Conservation (phyloP, 495 filamentous ascomycete species). For the Podospora didyma region DNA sequence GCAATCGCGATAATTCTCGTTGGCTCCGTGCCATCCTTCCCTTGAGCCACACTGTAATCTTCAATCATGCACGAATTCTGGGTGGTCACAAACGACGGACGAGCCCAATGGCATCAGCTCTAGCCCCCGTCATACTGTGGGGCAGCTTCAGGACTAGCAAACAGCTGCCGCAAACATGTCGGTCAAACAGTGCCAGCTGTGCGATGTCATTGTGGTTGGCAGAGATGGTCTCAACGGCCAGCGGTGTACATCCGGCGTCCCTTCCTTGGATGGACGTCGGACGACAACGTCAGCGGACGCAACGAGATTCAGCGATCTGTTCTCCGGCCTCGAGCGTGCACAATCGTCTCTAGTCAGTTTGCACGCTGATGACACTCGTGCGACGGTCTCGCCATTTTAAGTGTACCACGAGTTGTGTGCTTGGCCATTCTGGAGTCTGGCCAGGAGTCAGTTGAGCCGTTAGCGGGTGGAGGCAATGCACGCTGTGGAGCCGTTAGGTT, state of each 20-base stretch:
- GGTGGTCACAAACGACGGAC: constrained; percentile 5
- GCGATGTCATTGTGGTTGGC: not conserved
- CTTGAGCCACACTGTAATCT: constrained; percentile 10
- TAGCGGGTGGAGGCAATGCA: constrained; percentile 24
- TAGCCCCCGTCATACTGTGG: not conserved
- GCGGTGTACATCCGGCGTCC: not conserved
- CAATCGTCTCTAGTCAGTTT: constrained; percentile 25
- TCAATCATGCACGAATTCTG: constrained; percentile 5
- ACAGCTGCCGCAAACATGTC: too few relatives aligned
- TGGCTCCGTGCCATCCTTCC: constrained; percentile 6
- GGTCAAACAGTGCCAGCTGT: too few relatives aligned
- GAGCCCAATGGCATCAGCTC: too few relatives aligned
- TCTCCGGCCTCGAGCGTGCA: constrained; percentile 4
- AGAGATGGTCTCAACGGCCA: constrained; percentile 22
- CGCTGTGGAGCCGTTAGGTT: constrained; percentile 6
- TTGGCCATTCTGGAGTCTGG: constrained; percentile 16
- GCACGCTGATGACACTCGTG: constrained; percentile 26
- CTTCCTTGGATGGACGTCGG: constrained; percentile 1
- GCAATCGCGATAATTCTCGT: constrained; percentile 10
- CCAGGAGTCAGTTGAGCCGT: constrained; percentile 25
- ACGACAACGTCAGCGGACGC: not conserved
- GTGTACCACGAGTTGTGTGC: constrained; percentile 14
- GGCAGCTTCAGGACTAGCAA: not conserved
- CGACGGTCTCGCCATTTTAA: constrained; percentile 23
- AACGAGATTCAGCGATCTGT: constrained; percentile 22